Conservation (phyloP, 257 asterid genomes). For the Nyctanthes arbortristis region DNA sequence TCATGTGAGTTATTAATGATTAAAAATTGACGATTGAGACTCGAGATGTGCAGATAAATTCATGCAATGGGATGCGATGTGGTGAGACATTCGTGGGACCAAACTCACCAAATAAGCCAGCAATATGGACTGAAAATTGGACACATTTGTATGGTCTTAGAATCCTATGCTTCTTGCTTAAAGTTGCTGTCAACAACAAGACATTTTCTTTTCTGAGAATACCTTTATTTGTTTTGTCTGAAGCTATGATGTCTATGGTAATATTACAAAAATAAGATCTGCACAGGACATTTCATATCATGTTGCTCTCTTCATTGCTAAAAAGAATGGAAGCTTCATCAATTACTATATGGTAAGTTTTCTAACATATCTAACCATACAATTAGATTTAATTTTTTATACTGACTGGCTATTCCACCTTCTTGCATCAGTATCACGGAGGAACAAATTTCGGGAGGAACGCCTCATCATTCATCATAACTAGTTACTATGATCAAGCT, state of each 20-base stretch:
- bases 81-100: conserved; percentile 89
- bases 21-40: neutral
- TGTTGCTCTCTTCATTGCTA: conserved; percentile 68
- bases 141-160: conserved; percentile 69
- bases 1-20: neutral
- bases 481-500: conserved; percentile 76
- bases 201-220: neutral
- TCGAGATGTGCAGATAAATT: conserved; percentile 55
- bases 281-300: conserved; percentile 73
- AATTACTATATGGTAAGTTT: conserved; percentile 90
- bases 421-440: conserved; percentile 63
- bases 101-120: conserved; percentile 88
- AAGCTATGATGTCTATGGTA: conserved; percentile 75
- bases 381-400: too few species aligned
- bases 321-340: conserved; percentile 80
- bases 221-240: neutral
- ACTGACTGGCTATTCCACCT: neutral
- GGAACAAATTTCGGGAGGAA: conserved; percentile 90
- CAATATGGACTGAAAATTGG: conserved; percentile 97
- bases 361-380: too few species aligned
- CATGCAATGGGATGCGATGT: conserved; percentile 83
- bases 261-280: conserved; percentile 44
- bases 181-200: neutral
- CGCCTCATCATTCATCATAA: conserved; percentile 45
- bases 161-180: neutral